Evolutionary conservation across 2,329 filamentous ascomycete species (phyloP).

Genomic region (Trichoderma sp.): DNA sequence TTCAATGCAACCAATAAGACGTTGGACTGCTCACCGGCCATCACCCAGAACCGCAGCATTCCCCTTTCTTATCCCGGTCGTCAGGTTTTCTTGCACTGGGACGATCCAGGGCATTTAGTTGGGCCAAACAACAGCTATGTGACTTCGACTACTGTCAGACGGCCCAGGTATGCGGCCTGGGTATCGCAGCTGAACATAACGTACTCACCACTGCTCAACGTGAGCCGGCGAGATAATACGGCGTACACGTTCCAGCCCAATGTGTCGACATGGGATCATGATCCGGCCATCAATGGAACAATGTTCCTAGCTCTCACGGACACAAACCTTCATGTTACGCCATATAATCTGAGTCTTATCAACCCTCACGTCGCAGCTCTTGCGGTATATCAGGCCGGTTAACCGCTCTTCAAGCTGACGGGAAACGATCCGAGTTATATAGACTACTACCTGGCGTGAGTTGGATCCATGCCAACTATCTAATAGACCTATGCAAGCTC

Average conservation of each 20-base stretch:
- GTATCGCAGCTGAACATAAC: conserved; percentile 74
- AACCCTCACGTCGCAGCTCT: conserved; percentile 76
- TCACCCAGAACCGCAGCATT: conserved; percentile 65
- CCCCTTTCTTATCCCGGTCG: conserved; percentile 74
- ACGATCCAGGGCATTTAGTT: conserved; percentile 61
- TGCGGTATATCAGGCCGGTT: conserved; percentile 53
- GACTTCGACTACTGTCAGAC: conserved; percentile 57
- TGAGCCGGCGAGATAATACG: conserved; percentile 44
- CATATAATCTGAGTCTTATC: conserved; percentile 70
- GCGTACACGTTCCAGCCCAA: conserved; percentile 73
- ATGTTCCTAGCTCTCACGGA: conserved; percentile 79
- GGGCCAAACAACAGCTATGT: conserved; percentile 83
- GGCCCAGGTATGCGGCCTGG: conserved; percentile 69
- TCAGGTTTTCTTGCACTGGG: conserved; percentile 69
- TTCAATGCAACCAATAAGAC: conserved; percentile 52
- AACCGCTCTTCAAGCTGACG: not conserved
- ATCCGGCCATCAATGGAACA: conserved; percentile 71
- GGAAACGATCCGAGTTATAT: not conserved
- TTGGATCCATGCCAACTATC: not conserved
- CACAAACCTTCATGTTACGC: conserved; percentile 62
- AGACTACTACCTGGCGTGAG: not conserved
- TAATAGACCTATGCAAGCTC: not conserved
- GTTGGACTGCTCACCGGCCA: conserved; percentile 59
- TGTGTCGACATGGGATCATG: conserved; percentile 61
- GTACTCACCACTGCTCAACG: conserved; percentile 57